These are phyloP conservation scores for Schizonepeta tenuifolia DNA, from an alignment of 257 asterid species.

Conservation along the genomic window DNA sequence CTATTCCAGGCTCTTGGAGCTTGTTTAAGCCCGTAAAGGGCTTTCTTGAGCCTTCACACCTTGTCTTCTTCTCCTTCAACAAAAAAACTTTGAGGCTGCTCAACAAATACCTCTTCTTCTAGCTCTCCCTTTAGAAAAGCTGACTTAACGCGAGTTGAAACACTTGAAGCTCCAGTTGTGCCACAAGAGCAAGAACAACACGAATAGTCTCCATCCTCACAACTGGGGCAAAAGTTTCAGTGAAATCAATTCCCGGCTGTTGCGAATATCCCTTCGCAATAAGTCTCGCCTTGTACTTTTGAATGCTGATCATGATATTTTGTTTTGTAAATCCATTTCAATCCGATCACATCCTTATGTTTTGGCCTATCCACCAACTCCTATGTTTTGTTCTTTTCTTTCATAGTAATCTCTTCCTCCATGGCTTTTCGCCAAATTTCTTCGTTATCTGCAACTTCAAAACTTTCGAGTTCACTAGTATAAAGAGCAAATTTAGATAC, in stretches of 20 bases:
- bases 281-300: too few relatives aligned
- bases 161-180: neutral
- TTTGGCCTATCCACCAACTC: too few relatives aligned
- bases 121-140: neutral
- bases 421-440: neutral
- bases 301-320: too few relatives aligned
- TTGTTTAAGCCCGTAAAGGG: neutral
- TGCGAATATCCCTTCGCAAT: conserved; percentile 4
- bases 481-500: neutral
- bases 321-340: too few relatives aligned
- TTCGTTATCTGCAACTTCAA: neutral
- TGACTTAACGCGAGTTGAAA: neutral
- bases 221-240: neutral
- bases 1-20: conserved; percentile 7
- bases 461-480: neutral
- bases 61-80: neutral
- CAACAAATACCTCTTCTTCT: neutral
- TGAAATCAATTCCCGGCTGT: neutral
- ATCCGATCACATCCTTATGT: too few relatives aligned
- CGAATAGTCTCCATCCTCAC: neutral
- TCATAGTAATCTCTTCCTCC: neutral
- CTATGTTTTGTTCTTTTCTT: too few relatives aligned
- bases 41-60: neutral
- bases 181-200: neutral
- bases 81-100: neutral